Evolutionary conservation across 2,329 filamentous ascomycete genomes (phyloP), one percentile per base, ranked within the genome.

Genomic region (Colletotrichum sp.): DNA sequence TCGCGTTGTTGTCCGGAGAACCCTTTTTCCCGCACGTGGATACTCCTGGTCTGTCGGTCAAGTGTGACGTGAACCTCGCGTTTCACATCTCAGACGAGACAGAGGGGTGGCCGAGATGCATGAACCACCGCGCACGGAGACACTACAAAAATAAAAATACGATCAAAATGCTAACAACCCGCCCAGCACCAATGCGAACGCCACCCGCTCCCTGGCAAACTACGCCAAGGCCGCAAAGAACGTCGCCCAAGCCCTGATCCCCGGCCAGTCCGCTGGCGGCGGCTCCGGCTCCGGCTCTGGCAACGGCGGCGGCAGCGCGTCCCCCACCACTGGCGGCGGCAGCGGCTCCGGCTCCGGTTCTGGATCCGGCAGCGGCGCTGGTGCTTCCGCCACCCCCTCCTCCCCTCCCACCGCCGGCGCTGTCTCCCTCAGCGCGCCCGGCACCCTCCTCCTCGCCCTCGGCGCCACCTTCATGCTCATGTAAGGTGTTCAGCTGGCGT

Each of bases 131-230:
- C 36, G 7, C 57, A 44, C 18, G 30, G 32, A n/a, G 62, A 69
- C 24, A 64, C 24, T 4, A 15, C 28, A n/a, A 26, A 2, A 55
- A 18, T 16, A 21, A n/a, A 39, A 39, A 21, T 28, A 32, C 78
- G 79, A 78, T 78, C 62, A 36, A 39, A 26, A 16, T 30, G 7
- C 6, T 18, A 52, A 52, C 44, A 24, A 34, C 28, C 59, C 3
- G 5, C n/a, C 10, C 28, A 89, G 87, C 83, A 87, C 89, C 36
- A 79, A 85, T 28, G 87, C 87, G 80, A 93, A 92, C 84, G 76
- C 88, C 5, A 81, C 87, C 52, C 88, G 89, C 77, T 89, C 89
- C 39, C 86, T 93, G 16, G 81, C 84, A 4, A 85, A 85, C 78
- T 92, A 90, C 87, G 87, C 86, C 82, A 87, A 89, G 32, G 79